Conservation (phyloP, 257 asterid genomes). For the Lycium ferocissimum region DNA sequence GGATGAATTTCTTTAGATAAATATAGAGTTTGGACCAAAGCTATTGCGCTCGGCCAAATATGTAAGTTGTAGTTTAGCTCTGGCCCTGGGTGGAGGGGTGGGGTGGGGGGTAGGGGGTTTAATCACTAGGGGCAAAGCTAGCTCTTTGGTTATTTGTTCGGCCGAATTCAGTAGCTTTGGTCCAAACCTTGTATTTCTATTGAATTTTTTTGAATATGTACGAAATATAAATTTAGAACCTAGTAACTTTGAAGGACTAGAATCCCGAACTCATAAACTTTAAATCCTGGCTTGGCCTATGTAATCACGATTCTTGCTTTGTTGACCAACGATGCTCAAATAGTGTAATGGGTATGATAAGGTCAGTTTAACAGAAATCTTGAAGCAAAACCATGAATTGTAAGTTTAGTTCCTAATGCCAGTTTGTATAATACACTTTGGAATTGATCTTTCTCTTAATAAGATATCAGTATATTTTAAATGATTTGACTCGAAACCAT, state of each 20-base stretch:
- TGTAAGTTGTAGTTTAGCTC: background rate
- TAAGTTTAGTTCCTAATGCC: background rate
- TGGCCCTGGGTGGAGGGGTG: background rate
- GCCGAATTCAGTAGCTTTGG: too few species aligned
- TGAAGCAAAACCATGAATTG: constrained; percentile 11
- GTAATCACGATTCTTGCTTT: background rate
- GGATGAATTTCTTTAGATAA: too few species aligned
- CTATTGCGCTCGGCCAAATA: background rate
- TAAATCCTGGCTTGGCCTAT: too few species aligned
- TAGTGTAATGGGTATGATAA: background rate
- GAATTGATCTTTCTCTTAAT: background rate
- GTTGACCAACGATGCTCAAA: background rate
- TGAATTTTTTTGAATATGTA: too few species aligned
- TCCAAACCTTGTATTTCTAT: too few species aligned
- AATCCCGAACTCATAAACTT: too few species aligned
- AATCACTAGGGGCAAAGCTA: too few species aligned
- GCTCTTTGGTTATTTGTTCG: too few species aligned
- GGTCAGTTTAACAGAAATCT: background rate
- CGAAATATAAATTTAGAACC: too few species aligned
- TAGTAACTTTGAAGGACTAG: too few species aligned
- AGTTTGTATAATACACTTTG: background rate
- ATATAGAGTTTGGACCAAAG: too few species aligned
- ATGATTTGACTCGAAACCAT: background rate
- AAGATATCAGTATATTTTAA: background rate
- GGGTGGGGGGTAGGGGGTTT: background rate